Evolutionary conservation across 768 basidiomycete genomes (phyloP), one percentile per base, ranked within the genome.

Genomic region (Phaeolepiota aurea): DNA sequence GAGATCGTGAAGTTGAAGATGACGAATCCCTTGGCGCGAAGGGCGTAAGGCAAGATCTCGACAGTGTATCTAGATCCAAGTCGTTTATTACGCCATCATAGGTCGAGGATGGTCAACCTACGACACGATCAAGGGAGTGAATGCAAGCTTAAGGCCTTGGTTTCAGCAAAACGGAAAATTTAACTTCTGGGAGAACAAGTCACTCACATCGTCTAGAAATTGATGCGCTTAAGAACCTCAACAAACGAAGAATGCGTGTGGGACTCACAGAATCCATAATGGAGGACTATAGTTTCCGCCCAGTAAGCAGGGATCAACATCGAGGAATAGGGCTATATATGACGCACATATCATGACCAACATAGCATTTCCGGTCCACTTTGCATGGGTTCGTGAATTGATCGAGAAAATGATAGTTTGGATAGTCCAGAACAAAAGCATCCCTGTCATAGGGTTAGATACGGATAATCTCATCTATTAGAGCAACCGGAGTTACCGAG

Each of bases 11-110:
- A 77, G 54, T 69, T 77, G 63, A 83, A 77, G 21, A 83, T 44
- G 45, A 69, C 76, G 58, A 80, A 73, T 25, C 81, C 82, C 59
- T 82, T 83, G 37, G 82, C 81, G 48, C 84, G 80, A 42, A 85
- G 52, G 20, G 54, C 39, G 42, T 47, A 59, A 1, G 58, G 58
- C 15, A 59, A 47, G 40, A 59, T 59, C 42, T 59, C 58, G 36
- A 59, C 55, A 19, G 58, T 57, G 37, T 59, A 59, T 18, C 57
- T 59, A 33, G 15, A 37, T 32, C 35, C 18, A 12, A n/a, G 18
- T 20, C 12, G 37, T 38, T 21, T 18, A 28, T 39, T 0, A 18
- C 30, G 13, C 15, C 14, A 16, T 23, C n/a, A n/a, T 20, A 20
- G 2, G 1, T 4, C 12, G 11, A 28, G 1, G n/a, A n/a, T 39